These are phyloP conservation scores for Beta macrorhiza DNA, from an alignment of 179 eudicot genomes.

Conservation along the genomic window DNA sequence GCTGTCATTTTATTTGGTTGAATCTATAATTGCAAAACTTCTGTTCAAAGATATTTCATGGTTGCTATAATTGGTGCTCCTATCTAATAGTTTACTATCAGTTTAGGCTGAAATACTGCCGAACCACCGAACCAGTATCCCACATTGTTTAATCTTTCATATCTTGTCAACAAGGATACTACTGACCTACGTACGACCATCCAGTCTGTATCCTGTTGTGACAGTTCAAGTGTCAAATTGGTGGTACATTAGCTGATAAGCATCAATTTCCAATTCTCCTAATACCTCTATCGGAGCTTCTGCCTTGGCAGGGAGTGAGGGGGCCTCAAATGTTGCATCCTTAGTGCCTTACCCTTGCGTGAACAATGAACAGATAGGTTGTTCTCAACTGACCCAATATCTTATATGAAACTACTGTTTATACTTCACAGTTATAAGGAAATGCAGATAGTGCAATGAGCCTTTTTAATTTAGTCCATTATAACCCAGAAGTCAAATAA, in stretches of 20 bases:
- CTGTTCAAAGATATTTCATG: not conserved
- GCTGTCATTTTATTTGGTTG: not conserved
- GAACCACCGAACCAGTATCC: not conserved
- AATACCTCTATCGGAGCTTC: not conserved
- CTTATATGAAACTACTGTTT: not conserved
- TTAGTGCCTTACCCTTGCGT: not conserved
- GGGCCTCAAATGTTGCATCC: not conserved
- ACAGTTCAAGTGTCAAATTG: not conserved
- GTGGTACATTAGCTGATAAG: not conserved
- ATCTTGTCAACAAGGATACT: not conserved
- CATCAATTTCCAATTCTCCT: not conserved
- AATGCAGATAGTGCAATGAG: not conserved
- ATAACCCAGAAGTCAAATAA: not conserved
- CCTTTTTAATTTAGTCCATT: not conserved
- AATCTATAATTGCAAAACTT: not conserved
- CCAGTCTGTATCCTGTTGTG: not conserved
- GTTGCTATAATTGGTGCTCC: constrained; percentile 4
- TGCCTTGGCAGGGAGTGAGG: not conserved
- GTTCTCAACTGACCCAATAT: not conserved
- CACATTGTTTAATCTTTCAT: constrained; percentile 7
- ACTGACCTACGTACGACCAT: not conserved
- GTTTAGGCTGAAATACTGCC: not conserved
- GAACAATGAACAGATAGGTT: not conserved
- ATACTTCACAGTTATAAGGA: not conserved
- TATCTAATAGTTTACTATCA: not conserved